Conservation (phyloP, 768 basidiomycete genomes). For the Pulveroboletus sp. region DNA sequence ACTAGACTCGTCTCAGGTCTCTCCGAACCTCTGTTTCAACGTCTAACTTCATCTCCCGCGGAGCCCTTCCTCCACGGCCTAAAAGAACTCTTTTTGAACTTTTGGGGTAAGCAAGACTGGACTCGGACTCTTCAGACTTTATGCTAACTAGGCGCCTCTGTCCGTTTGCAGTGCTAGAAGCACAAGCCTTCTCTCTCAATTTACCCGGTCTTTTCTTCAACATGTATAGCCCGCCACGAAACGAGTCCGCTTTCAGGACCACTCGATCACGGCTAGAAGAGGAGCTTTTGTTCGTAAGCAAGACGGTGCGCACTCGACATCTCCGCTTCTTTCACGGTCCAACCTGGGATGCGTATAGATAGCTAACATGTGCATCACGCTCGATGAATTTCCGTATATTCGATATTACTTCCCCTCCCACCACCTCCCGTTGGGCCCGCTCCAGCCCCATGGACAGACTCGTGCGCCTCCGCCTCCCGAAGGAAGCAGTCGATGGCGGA, state of each 20-base stretch:
- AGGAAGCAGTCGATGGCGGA: conserved; percentile 68
- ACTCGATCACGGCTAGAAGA: conserved; percentile 80
- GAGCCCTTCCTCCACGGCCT: conserved; percentile 72
- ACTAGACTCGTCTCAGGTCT: conserved; percentile 48
- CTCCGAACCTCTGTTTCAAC: conserved; percentile 71
- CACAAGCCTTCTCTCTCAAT: conserved; percentile 78
- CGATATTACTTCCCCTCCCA: conserved; percentile 87
- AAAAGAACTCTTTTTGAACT: conserved; percentile 88
- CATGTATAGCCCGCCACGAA: conserved; percentile 80
- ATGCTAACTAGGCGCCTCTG: conserved; percentile 8
- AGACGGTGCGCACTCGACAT: conserved; percentile 44
- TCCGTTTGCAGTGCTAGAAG: conserved; percentile 63
- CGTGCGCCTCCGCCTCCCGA: conserved; percentile 66
- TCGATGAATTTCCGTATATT: conserved; percentile 90
- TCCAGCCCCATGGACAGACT: conserved; percentile 63
- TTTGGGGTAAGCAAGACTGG: conserved; percentile 67
- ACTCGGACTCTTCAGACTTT: not conserved
- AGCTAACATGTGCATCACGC: conserved; percentile 80
- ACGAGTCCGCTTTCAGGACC: conserved; percentile 58
- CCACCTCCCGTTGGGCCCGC: conserved; percentile 79
- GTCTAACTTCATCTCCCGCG: conserved; percentile 69
- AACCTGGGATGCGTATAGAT: conserved; percentile 47
- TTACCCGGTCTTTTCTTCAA: conserved; percentile 82
- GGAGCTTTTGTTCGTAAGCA: conserved; percentile 74
- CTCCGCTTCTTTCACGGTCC: not conserved